A percentile compares a stretch with the other conserved stretches of the same genome.
Conservation (phyloP, 257 asterid genomes). For the Phtheirospermum japonicum region DNA sequence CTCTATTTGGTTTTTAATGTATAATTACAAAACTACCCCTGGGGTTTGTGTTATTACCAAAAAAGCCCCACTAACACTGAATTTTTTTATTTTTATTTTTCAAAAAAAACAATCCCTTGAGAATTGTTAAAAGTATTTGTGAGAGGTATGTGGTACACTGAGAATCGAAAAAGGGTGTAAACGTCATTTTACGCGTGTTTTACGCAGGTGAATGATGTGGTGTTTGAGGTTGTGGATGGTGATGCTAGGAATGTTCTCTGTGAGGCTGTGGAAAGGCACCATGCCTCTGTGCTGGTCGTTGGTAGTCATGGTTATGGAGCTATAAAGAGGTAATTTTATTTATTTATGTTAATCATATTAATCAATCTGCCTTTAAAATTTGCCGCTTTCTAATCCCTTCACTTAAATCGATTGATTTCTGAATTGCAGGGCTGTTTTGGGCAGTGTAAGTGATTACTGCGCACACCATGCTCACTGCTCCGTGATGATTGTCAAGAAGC, state of each 20-base stretch:
- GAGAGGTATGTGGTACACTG: too few relatives aligned
- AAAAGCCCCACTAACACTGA: too few relatives aligned
- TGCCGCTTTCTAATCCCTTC: neutral
- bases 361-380: neutral
- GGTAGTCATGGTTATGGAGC: conserved; percentile 99
- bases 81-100: too few relatives aligned
- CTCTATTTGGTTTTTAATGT: neutral
- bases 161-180: neutral
- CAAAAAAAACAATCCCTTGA: too few relatives aligned
- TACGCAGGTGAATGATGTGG: conserved; percentile 54
- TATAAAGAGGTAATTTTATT: conserved; percentile 57
- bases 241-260: conserved; percentile 87
- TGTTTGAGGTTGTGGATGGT: conserved; percentile 58
- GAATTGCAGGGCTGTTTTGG: conserved; percentile 65
- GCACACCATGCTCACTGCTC: conserved; percentile 82
- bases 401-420: neutral
- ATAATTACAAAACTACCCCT: neutral
- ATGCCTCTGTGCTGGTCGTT: conserved; percentile 69
- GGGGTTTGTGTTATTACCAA: too few relatives aligned
- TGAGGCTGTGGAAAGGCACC: conserved; percentile 79
- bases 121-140: too few relatives aligned
- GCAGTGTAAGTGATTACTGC: conserved; percentile 81
- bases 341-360: neutral
- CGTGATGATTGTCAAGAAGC: conserved; percentile 74
- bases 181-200: conserved; percentile 1